A percentile compares a stretch with the other conserved stretches of the same genome.
phyloP scores from a whole-genome alignment of 2,329 filamentous ascomycete species.

The Grosmannia penicillata region DNA sequence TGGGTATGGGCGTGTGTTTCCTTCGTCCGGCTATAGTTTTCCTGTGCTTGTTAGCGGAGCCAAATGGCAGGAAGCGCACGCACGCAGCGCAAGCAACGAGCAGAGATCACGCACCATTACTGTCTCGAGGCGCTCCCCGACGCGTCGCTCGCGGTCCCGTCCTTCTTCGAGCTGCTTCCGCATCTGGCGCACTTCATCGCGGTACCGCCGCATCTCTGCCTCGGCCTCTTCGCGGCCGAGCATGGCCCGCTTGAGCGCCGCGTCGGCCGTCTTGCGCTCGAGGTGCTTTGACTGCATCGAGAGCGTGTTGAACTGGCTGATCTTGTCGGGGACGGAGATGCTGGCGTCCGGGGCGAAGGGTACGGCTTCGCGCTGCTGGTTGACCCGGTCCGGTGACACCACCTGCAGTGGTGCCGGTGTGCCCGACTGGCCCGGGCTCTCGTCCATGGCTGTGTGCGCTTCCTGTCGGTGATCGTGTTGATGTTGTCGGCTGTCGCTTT shows the following conservation, averaged over 20 bases:
- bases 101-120: slow-evolving; percentile 41
- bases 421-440: slow-evolving; percentile 32
- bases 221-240: slow-evolving; percentile 58
- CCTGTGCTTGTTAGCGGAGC: slow-evolving; percentile 26
- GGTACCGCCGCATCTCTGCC: slow-evolving; percentile 46
- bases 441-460: slow-evolving; percentile 21
- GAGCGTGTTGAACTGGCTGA: slow-evolving; percentile 59
- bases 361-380: slow-evolving; percentile 26
- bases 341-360: neutral
- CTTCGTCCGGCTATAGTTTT: slow-evolving; percentile 55
- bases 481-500: neutral
- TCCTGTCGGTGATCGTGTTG: neutral
- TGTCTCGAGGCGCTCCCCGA: slow-evolving; percentile 51
- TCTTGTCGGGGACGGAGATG: slow-evolving; percentile 46
- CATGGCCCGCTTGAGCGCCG: slow-evolving; percentile 51
- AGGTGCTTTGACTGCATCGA: slow-evolving; percentile 44
- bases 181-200: slow-evolving; percentile 43
- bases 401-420: slow-evolving; percentile 42
- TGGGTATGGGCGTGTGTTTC: slow-evolving; percentile 54
- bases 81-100: slow-evolving; percentile 2
- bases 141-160: slow-evolving; percentile 48
- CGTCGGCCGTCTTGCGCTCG: slow-evolving; percentile 50
- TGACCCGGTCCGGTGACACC: slow-evolving; percentile 49
- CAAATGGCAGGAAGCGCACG: too few species aligned
- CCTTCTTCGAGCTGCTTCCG: slow-evolving; percentile 48